Evolutionary conservation across 257 asterid genomes (phyloP).

Genomic region (Verbascum thapsus): DNA sequence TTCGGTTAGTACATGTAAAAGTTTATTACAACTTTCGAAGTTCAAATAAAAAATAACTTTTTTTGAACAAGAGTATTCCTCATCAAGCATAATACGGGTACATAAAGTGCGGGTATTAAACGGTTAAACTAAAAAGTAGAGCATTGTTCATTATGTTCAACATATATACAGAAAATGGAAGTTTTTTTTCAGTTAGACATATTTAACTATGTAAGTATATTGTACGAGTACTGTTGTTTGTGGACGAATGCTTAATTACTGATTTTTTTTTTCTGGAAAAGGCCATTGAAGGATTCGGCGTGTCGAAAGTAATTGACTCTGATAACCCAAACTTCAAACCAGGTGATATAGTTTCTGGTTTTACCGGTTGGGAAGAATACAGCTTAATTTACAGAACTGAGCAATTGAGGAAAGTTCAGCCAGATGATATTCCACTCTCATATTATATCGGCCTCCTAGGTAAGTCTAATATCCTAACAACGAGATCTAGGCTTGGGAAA

Average conservation of each 20-base stretch:
- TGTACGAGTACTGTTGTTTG: not conserved
- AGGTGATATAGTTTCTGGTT: slow-evolving; percentile 77
- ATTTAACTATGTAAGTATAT: no score
- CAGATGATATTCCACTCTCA: slow-evolving; percentile 66
- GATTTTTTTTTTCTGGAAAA: slow-evolving; percentile 15
- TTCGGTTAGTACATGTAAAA: no score
- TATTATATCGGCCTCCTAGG: slow-evolving; percentile 83
- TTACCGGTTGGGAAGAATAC: slow-evolving; percentile 96
- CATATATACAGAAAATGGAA: no score
- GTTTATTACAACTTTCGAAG: no score
- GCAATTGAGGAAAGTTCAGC: slow-evolving; percentile 65
- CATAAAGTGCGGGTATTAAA: no score
- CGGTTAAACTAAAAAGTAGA: no score
- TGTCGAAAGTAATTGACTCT: slow-evolving; percentile 70
- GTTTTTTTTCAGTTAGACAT: no score
- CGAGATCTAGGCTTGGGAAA: not conserved
- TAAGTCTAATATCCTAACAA: slow-evolving; percentile 24
- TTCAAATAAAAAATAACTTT: no score
- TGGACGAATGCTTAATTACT: slow-evolving; percentile 1
- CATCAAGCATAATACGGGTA: no score
- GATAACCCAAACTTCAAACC: slow-evolving; percentile 65
- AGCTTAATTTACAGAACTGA: slow-evolving; percentile 53
- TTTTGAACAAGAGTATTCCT: no score
- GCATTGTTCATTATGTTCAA: no score
- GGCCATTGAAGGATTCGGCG: slow-evolving; percentile 91